Conservation (phyloP, 176 grass and related monocot genomes). For the Avena atlantica region DNA sequence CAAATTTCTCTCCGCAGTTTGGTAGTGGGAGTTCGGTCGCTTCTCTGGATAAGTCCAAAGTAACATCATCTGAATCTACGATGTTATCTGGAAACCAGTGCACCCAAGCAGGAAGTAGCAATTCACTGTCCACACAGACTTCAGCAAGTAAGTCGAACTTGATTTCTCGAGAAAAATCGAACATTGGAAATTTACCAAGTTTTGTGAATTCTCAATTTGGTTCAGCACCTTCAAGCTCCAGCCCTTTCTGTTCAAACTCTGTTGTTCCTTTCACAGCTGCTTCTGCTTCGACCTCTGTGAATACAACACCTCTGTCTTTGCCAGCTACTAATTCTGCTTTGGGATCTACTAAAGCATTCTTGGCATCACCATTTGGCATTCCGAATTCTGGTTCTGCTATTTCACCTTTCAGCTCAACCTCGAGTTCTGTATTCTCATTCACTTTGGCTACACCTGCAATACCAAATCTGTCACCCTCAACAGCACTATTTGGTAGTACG, state of each 20-base stretch:
- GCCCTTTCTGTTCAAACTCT: slow-evolving; percentile 13
- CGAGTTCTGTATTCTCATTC: slow-evolving; percentile 39
- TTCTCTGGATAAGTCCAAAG: slow-evolving; percentile 26
- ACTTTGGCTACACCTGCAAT: slow-evolving; percentile 31
- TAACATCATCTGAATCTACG: slow-evolving; percentile 1
- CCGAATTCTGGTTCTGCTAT: slow-evolving; percentile 11
- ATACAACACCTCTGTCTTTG: neutral
- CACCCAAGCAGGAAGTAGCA: slow-evolving; percentile 36
- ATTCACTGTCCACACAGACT: slow-evolving; percentile 15
- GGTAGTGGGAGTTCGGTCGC: neutral
- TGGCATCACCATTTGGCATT: slow-evolving; percentile 29
- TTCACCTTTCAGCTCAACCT: slow-evolving; percentile 24
- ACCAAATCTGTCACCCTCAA: slow-evolving; percentile 39
- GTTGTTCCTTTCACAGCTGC: slow-evolving; percentile 15
- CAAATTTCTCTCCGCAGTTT: slow-evolving; percentile 36
- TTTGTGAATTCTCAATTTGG: slow-evolving; percentile 26
- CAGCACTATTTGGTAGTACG: slow-evolving; percentile 24
- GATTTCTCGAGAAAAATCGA: slow-evolving; percentile 25
- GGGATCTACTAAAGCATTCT: slow-evolving; percentile 29
- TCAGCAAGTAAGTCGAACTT: slow-evolving; percentile 13
- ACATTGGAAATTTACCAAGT: neutral
- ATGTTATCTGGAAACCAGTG: slow-evolving; percentile 28
- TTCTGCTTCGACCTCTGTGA: slow-evolving; percentile 11
- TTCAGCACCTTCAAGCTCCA: slow-evolving; percentile 29
- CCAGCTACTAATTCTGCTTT: slow-evolving; percentile 1